Conservation (phyloP, 1,284 basidiomycete genomes). For the Sphaerobolus stellatus region DNA sequence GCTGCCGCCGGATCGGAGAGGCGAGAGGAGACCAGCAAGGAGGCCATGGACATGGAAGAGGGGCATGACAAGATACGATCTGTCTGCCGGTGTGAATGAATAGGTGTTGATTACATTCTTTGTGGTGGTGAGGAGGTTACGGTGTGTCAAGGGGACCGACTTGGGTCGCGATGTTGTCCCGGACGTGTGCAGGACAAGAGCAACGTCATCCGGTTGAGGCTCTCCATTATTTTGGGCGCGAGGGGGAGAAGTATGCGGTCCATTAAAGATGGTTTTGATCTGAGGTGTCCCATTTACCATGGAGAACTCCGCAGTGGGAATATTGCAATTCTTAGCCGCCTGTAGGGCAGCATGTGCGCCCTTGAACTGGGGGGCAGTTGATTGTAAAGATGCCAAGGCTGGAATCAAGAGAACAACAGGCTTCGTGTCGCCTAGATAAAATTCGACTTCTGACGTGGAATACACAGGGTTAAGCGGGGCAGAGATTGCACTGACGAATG, state of each 20-base stretch:
- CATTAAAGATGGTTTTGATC: neutral
- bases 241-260: neutral
- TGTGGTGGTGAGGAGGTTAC: constrained; percentile 58
- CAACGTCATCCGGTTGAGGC: constrained; percentile 6
- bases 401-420: constrained; percentile 24
- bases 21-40: constrained; percentile 60
- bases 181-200: constrained; percentile 60
- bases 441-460: constrained; percentile 22
- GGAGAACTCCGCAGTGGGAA: constrained; percentile 17
- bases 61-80: constrained; percentile 62
- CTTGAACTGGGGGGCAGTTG: constrained; percentile 9
- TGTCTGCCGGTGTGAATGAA: constrained; percentile 43
- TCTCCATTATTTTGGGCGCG: neutral
- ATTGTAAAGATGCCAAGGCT: constrained; percentile 6
- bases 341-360: constrained; percentile 17
- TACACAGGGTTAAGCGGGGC: constrained; percentile 26
- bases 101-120: constrained; percentile 58
- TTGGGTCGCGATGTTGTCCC: constrained; percentile 66
- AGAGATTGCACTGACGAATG: constrained; percentile 20
- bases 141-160: constrained; percentile 61
- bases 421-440: constrained; percentile 26
- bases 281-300: neutral
- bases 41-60: constrained; percentile 69
- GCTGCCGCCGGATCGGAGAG: constrained; percentile 55
- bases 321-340: constrained; percentile 18